Evolutionary conservation across 768 basidiomycete genomes (phyloP), one percentile per base, ranked within the genome.

Genomic region (Saitozyma podzolica): DNA sequence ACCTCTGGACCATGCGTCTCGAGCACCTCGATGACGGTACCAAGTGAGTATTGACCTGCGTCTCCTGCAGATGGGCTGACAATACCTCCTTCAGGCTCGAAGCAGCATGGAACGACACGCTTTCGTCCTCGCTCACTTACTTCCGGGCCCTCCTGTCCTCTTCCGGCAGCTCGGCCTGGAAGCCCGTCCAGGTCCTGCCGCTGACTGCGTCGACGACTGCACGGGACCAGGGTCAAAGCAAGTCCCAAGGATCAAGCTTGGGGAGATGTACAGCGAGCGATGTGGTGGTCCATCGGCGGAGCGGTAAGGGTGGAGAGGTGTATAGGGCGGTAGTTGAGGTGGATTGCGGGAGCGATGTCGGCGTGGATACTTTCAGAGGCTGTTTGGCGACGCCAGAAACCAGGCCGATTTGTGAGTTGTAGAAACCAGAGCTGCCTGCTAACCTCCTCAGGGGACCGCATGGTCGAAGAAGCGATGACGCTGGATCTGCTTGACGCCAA

Each of bases 331-430:
- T 90, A 9, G 83, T 94, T 53, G 93, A 97, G 72, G 84, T 94
- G 9, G 87, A 87, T n/a, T 86, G 88, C 43, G 82, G 83, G 43
- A 74, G 82, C 11, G 84, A 86, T 14, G 81, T 93, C 62, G 90
- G 65, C 55, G 66, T 76, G 6, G 78, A 79, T 51, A 91, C 57
- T 82, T 89, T 49, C 90, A 88, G 90, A 88, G 88, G 75, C 85
- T 89, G 20, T 85, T 91, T 98, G 51, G 84, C 85, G 2, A 94
- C 92, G 1, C 90, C 92, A 0, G 93, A 97, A 78, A 83, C 94
- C 20, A 82, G 92, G 64, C 87, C 89, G 75, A 88, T 59, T 9
- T 82, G 80, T 80, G 54, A 68, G 80, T 72, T 14, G 11, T 19
- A 16, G 6, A 3, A 42, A 43, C 16, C 11, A 39, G 37, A 40